phyloP scores from a whole-genome alignment of 371 early-diverging fungal species.

The Saksenaea vasiformis region DNA sequence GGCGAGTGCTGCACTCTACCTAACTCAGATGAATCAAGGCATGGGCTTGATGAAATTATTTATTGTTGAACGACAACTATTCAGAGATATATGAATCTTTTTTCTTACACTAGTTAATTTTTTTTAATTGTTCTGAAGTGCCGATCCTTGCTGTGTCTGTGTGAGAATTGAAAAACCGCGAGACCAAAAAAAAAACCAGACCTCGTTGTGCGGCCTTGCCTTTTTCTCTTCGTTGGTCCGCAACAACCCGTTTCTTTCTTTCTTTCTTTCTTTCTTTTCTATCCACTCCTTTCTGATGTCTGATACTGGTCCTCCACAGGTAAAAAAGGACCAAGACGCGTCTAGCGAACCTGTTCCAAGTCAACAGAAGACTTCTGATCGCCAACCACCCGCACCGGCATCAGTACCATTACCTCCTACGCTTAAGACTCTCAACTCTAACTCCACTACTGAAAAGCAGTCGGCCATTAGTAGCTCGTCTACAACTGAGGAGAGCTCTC shows the following conservation, averaged over 20 bases:
- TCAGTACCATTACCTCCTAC: background rate
- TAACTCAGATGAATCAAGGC: constrained; percentile 23
- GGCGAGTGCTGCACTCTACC: constrained; percentile 20
- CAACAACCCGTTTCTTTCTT: background rate
- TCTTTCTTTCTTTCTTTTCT: background rate
- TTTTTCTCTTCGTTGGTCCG: constrained; percentile 2
- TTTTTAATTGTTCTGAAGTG: background rate
- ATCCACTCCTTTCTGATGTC: background rate
- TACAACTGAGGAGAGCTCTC: background rate
- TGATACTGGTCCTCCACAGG: background rate
- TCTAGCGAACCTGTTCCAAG: background rate
- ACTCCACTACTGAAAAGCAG: background rate
- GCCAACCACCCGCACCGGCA: background rate
- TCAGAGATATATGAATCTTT: background rate
- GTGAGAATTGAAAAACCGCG: constrained; percentile 4
- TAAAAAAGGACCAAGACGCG: background rate
- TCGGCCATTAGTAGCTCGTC: background rate
- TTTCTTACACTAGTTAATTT: background rate
- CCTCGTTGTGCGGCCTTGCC: background rate
- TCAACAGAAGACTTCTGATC: background rate
- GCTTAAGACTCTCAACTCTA: background rate
- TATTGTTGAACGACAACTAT: constrained; percentile 5
- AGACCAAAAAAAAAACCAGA: constrained; percentile 3
- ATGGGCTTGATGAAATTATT: constrained; percentile 18
- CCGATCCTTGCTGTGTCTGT: background rate